Conservation (phyloP, 495 filamentous ascomycete species). For the Chaetomidium leptoderma region DNA sequence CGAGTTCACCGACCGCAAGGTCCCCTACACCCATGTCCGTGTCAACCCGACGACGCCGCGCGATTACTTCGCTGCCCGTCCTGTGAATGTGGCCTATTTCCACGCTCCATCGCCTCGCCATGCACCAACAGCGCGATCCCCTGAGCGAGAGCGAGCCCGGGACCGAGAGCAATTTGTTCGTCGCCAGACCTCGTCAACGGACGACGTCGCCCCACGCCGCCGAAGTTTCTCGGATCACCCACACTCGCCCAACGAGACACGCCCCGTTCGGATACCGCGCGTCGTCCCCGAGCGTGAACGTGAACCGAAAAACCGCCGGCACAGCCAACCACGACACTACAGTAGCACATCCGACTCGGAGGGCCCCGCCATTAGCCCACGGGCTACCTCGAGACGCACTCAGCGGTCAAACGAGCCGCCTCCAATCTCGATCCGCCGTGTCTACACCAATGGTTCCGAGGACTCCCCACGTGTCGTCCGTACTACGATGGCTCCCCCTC, state of each 20-base stretch:
- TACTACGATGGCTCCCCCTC: slow-evolving; percentile 20
- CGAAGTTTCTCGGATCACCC: slow-evolving; percentile 29
- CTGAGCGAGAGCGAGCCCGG: slow-evolving; percentile 23
- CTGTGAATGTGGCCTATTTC: slow-evolving; percentile 25
- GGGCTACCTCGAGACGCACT: slow-evolving; percentile 7
- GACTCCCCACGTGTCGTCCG: slow-evolving; percentile 17
- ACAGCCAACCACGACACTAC: slow-evolving; percentile 29
- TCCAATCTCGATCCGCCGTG: slow-evolving; percentile 23
- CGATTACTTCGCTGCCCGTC: slow-evolving; percentile 24
- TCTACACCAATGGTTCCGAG: slow-evolving; percentile 22
- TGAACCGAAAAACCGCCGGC: slow-evolving; percentile 19
- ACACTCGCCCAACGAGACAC: slow-evolving; percentile 21
- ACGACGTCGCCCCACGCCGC: slow-evolving; percentile 26
- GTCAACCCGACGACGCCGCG: slow-evolving; percentile 18
- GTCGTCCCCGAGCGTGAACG: slow-evolving; percentile 21
- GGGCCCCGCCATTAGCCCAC: slow-evolving; percentile 15
- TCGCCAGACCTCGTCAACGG: slow-evolving; percentile 24
- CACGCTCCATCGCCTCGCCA: slow-evolving; percentile 18
- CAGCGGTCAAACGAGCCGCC: slow-evolving; percentile 26
- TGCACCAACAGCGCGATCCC: slow-evolving; percentile 18
- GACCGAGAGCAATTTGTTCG: slow-evolving; percentile 26
- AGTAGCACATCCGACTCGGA: slow-evolving; percentile 27
- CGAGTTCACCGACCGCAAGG: slow-evolving; percentile 21
- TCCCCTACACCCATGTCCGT: slow-evolving; percentile 25
- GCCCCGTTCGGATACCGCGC: slow-evolving; percentile 22